These are phyloP conservation scores for Rhizopus stolonifer DNA, from an alignment of 371 early-diverging fungal species.

Conservation along the genomic window DNA sequence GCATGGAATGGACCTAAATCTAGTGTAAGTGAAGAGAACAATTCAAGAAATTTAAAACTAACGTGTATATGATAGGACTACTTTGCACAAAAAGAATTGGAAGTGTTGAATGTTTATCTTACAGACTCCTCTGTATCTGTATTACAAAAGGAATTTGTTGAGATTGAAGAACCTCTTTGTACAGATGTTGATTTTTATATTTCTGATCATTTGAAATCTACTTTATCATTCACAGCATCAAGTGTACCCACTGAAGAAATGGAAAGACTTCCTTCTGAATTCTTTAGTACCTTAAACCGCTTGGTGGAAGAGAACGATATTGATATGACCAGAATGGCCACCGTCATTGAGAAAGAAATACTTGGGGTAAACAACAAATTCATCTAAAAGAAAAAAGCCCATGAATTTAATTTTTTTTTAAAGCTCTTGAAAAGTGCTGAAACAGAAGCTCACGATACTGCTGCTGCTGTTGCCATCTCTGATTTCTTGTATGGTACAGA, in stretches of 20 bases:
- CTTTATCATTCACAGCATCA: constrained; percentile 52
- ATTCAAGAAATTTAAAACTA: not conserved
- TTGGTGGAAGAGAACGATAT: constrained; percentile 55
- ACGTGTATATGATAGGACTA: constrained; percentile 28
- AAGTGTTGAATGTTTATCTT: constrained; percentile 52
- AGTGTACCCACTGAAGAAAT: constrained; percentile 68
- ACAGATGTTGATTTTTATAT: constrained; percentile 62
- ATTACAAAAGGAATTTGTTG: constrained; percentile 68
- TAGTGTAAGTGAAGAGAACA: constrained; percentile 38
- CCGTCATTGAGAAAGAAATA: constrained; percentile 60
- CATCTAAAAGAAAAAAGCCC: not conserved
- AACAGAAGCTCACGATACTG: constrained; percentile 48
- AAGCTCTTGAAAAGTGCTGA: constrained; percentile 45
- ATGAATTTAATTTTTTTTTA: not conserved
- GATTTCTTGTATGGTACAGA: constrained; percentile 63
- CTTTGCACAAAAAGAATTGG: constrained; percentile 44
- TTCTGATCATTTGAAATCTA: constrained; percentile 56
- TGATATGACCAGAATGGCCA: constrained; percentile 65
- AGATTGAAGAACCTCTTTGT: constrained; percentile 67
- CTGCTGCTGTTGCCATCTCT: constrained; percentile 43
- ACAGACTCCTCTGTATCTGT: constrained; percentile 69
- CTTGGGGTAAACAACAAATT: constrained; percentile 39
- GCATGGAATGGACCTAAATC: constrained; percentile 65
- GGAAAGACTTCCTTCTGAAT: constrained; percentile 45
- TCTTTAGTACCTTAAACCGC: constrained; percentile 49